A percentile compares a stretch with the other conserved stretches of the same genome.
These are phyloP conservation scores for Mycena capillaripes DNA, from an alignment of 768 basidiomycete species.

Conservation along the genomic window DNA sequence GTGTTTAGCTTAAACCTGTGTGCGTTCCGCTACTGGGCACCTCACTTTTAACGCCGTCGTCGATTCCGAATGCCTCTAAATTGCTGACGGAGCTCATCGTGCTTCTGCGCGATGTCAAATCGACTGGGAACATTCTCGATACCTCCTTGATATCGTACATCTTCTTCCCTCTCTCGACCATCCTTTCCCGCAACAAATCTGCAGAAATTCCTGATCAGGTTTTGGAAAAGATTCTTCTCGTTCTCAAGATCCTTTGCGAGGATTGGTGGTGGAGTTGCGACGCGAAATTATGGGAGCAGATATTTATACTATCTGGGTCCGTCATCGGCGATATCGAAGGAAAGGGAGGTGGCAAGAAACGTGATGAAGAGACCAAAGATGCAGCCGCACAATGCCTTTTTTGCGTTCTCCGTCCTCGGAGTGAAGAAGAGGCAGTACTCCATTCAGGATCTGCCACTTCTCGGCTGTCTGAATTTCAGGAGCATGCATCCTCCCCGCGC, in stretches of 20 bases:
- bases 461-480: slow-evolving; percentile 54
- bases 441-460: slow-evolving; percentile 43
- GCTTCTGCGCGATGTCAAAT: slow-evolving; percentile 59
- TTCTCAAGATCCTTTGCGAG: slow-evolving; percentile 71
- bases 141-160: slow-evolving; percentile 82
- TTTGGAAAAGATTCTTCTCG: slow-evolving; percentile 78
- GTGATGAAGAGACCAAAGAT: slow-evolving; percentile 87
- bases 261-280: slow-evolving; percentile 93
- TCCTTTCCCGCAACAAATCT: slow-evolving; percentile 83
- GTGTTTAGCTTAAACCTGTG: slow-evolving; percentile 69
- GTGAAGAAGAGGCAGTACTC: slow-evolving; percentile 52
- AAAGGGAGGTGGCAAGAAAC: slow-evolving; percentile 75
- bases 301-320: slow-evolving; percentile 82
- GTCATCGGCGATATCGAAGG: slow-evolving; percentile 74
- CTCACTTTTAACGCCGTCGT: slow-evolving; percentile 71
- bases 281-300: slow-evolving; percentile 82
- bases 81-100: slow-evolving; percentile 69
- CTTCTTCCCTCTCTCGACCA: slow-evolving; percentile 89
- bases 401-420: slow-evolving; percentile 70
- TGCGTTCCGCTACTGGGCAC: slow-evolving; percentile 88
- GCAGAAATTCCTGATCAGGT: slow-evolving; percentile 82
- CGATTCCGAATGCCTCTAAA: slow-evolving; percentile 60
- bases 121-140: slow-evolving; percentile 57
- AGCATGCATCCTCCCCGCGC: slow-evolving; percentile 58
- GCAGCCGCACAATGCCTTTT: slow-evolving; percentile 80